These are phyloP conservation scores for Capsicum rhomboideum DNA, from an alignment of 257 asterid species.

Conservation along the genomic window DNA sequence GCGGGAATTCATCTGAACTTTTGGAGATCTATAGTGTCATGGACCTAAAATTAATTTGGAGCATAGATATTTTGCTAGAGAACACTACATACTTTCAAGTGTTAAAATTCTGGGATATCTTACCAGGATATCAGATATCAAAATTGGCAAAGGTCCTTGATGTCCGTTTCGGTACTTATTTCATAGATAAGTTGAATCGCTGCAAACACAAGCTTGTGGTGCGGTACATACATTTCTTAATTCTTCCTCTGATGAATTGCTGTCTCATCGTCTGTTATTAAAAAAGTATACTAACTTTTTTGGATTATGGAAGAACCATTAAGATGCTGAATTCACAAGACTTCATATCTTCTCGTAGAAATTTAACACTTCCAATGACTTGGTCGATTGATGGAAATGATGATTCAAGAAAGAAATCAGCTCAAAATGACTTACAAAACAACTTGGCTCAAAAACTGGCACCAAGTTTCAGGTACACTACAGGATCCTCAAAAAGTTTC, in stretches of 20 bases:
- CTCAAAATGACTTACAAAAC: neutral
- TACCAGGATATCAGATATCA: constrained; percentile 14
- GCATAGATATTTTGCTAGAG: constrained; percentile 25
- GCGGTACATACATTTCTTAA: constrained; percentile 7
- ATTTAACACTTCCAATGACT: constrained; percentile 13
- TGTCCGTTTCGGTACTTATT: neutral
- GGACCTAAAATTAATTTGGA: constrained; percentile 33
- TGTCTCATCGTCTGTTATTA: neutral
- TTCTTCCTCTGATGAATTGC: neutral
- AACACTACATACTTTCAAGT: no score
- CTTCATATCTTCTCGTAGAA: constrained; percentile 6
- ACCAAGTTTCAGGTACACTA: no score
- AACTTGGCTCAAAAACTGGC: no score
- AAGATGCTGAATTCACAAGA: neutral
- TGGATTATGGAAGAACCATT: neutral
- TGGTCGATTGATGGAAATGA: constrained; percentile 9
- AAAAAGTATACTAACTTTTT: neutral
- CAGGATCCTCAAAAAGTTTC: no score
- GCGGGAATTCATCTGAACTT: constrained; percentile 12
- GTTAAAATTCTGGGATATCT: constrained; percentile 19
- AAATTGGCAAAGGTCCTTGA: constrained; percentile 1
- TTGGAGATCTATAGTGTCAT: constrained; percentile 29
- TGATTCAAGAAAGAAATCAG: neutral
- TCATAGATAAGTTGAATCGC: neutral
- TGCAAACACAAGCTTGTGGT: constrained; percentile 9